Evolutionary conservation across 805 yeast species (phyloP), one percentile per base, ranked within the genome.

Genomic region (Kluyveromyces lactis): DNA sequence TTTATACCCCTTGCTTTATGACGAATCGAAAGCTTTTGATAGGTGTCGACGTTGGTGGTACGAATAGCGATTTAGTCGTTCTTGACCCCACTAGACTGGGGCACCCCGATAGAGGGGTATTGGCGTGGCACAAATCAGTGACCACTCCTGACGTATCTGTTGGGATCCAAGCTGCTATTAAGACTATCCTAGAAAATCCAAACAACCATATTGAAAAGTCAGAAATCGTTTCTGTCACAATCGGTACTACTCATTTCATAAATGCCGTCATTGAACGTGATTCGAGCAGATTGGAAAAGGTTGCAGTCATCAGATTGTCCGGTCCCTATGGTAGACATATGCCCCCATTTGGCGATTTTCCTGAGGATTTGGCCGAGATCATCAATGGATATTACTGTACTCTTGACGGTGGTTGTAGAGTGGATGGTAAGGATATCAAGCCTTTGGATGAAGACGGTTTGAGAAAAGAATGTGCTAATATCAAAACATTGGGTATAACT

Each of bases 41-140:
- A 26, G 77, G 75, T 18, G 67, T 71, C 15, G 76, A 71, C 49
- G 75, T 71, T 31, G 76, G 76, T 18, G 75, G 75, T 12, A 71
- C 75, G 27, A 70, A 70, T 55, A 68, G 75, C 1, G 75, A 71
- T 49, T 60, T 69, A 17, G 75, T 71, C 24, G 50, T 71, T 18
- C 42, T 71, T 6, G 68, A 69, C 38, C 70, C 74, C 1, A 33
- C 55, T 4, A 31, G 39, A 7, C 21, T 44, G 1, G 28, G 40
- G 19, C 33, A 47, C 9, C 43, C 46, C 1, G 40, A 47, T 26
- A 52, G 60, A 36, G 67, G 69, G 0, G 67, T 70, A 2, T 28
- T 69, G 11, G 55, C 68, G 4, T 69, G 64, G 65, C 57, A 68
- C 43, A 71, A 71, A 44, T 59, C 69, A 17, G 53, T 57, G 24